Conservation (phyloP, 305 asterid species). For the Fraxinus sp. region DNA sequence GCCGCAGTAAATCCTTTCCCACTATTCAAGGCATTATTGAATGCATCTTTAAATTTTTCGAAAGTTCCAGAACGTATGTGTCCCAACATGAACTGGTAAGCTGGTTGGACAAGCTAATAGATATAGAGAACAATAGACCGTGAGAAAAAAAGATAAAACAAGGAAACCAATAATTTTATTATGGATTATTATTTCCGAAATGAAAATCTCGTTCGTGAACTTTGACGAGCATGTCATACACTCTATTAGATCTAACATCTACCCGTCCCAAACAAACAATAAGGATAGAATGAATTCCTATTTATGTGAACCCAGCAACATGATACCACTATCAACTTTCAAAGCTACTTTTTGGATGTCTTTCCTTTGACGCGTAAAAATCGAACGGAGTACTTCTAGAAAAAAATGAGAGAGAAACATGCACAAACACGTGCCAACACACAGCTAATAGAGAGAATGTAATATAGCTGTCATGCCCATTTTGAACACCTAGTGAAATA, state of each 20-base stretch:
- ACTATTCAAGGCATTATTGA: constrained; percentile 62
- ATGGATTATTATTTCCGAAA: not conserved
- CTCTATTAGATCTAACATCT: not conserved
- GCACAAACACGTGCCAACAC: not conserved
- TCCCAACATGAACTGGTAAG: constrained; percentile 83
- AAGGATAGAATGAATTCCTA: not conserved
- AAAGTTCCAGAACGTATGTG: constrained; percentile 81
- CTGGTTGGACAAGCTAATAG: constrained; percentile 93
- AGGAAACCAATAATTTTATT: not conserved
- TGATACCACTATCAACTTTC: not conserved
- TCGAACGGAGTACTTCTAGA: not conserved
- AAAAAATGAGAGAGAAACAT: not conserved
- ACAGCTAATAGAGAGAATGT: not conserved
- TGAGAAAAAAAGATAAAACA: not conserved
- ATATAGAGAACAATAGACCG: not conserved
- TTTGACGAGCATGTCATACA: not conserved
- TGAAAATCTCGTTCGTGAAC: not conserved
- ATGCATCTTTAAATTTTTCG: constrained; percentile 67
- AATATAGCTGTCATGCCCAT: not conserved
- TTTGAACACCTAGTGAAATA: not conserved
- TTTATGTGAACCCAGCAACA: not conserved
- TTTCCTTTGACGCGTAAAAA: not conserved
- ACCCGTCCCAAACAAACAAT: not conserved
- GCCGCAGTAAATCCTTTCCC: constrained; percentile 86
- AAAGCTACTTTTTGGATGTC: not conserved